A percentile compares a stretch with the other conserved stretches of the same genome.
phyloP scores from a whole-genome alignment of 495 filamentous ascomycete genomes.

The Hypoxylon lenormandii region DNA sequence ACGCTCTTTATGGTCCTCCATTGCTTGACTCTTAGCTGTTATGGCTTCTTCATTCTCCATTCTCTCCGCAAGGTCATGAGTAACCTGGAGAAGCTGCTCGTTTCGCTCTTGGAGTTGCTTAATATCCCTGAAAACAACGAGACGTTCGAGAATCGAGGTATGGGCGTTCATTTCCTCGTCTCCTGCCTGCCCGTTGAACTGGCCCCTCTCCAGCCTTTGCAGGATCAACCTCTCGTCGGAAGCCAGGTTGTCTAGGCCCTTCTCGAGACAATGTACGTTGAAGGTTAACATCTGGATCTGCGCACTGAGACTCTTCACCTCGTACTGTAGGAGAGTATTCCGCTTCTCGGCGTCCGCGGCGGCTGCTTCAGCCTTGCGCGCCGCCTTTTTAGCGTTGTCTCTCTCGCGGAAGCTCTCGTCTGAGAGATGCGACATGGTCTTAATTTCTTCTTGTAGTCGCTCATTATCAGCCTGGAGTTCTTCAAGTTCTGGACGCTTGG shows the following conservation, averaged over 20 bases:
- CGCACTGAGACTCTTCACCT: slow-evolving; percentile 89
- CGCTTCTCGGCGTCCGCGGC: slow-evolving; percentile 77
- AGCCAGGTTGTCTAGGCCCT: slow-evolving; percentile 78
- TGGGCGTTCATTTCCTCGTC: slow-evolving; percentile 82
- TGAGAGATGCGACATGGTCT: slow-evolving; percentile 78
- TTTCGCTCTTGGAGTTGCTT: slow-evolving; percentile 91
- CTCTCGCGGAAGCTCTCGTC: slow-evolving; percentile 71
- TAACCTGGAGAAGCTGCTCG: slow-evolving; percentile 79
- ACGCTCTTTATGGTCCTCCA: slow-evolving; percentile 78
- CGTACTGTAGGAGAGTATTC: slow-evolving; percentile 80
- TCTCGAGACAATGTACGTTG: slow-evolving; percentile 80
- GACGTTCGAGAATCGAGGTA: slow-evolving; percentile 83
- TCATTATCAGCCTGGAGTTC: slow-evolving; percentile 75
- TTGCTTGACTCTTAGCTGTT: slow-evolving; percentile 73
- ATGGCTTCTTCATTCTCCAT: slow-evolving; percentile 92
- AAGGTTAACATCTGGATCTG: slow-evolving; percentile 89
- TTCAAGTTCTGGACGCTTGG: slow-evolving; percentile 74
- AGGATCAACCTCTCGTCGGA: slow-evolving; percentile 73
- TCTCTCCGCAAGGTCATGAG: slow-evolving; percentile 82
- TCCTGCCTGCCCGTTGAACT: slow-evolving; percentile 69
- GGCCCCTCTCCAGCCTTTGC: slow-evolving; percentile 76
- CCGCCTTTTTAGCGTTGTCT: slow-evolving; percentile 68
- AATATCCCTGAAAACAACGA: slow-evolving; percentile 85
- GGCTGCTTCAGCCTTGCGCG: slow-evolving; percentile 78
- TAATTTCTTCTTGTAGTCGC: slow-evolving; percentile 75